Percentiles rank a stretch among this genome's conserved stretches.
Evolutionary conservation across 2,329 filamentous ascomycete species (phyloP).

Genomic region (Colletotrichum liaoningense): DNA sequence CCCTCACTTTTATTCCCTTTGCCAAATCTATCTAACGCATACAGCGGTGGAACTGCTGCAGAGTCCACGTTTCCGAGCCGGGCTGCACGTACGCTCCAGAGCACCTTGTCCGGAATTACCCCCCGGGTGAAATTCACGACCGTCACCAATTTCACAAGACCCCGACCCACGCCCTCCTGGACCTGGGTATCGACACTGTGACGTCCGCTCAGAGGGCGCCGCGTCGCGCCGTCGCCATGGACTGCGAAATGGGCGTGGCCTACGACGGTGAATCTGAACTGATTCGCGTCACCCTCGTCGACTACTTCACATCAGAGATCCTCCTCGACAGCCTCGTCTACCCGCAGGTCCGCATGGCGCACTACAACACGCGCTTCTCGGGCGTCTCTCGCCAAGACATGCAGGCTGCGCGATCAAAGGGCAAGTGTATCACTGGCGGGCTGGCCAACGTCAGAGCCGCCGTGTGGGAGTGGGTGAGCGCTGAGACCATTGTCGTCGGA

Average conservation of each 20-base stretch:
- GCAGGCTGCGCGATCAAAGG: slow-evolving; percentile 44
- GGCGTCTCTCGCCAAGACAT: slow-evolving; percentile 57
- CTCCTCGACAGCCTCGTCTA: slow-evolving; percentile 64
- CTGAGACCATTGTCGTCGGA: slow-evolving; percentile 59
- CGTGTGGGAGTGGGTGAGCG: slow-evolving; percentile 57
- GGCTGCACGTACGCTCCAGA: slow-evolving; percentile 42
- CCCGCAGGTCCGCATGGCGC: slow-evolving; percentile 56
- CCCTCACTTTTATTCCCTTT: not conserved
- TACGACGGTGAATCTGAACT: slow-evolving; percentile 58
- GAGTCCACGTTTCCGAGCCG: slow-evolving; percentile 35
- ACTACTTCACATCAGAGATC: slow-evolving; percentile 60
- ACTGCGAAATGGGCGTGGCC: slow-evolving; percentile 67
- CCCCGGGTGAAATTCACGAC: slow-evolving; percentile 39
- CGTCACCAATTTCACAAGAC: slow-evolving; percentile 31
- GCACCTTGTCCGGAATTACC: slow-evolving; percentile 41
- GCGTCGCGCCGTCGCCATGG: slow-evolving; percentile 54
- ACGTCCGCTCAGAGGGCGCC: not conserved
- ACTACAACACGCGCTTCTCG: slow-evolving; percentile 63
- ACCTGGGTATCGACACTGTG: not conserved
- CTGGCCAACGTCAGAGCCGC: slow-evolving; percentile 52
- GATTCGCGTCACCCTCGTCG: slow-evolving; percentile 62
- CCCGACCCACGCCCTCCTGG: slow-evolving; percentile 2
- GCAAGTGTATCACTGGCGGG: slow-evolving; percentile 51
- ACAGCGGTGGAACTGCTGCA: slow-evolving; percentile 48
- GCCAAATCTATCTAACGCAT: not conserved